A percentile compares a stretch with the other conserved stretches of the same genome.
Evolutionary conservation across 441 rosid genomes (phyloP).

Genomic region (Syzygium malaccense): DNA sequence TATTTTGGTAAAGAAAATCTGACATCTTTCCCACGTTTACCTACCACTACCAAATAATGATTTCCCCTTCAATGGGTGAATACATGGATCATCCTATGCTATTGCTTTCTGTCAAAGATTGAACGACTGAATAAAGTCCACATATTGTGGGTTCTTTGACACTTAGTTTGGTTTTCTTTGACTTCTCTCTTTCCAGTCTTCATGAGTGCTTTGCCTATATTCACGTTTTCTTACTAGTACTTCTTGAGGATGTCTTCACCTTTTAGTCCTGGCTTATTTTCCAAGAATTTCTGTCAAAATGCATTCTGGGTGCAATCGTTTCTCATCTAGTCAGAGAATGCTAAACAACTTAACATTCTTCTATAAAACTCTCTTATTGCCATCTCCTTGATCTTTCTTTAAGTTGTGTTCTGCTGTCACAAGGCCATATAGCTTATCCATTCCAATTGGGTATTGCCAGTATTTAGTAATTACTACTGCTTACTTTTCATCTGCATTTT

Average conservation of each 20-base stretch:
- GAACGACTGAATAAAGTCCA: background rate
- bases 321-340: background rate
- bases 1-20: background rate
- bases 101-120: background rate
- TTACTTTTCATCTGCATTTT: background rate
- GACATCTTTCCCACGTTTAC: background rate
- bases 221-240: background rate
- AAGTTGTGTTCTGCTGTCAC: background rate
- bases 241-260: background rate
- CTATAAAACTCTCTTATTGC: background rate
- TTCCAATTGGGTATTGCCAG: background rate
- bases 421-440: background rate
- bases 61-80: background rate
- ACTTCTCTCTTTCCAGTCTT: background rate
- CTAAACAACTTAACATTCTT: background rate
- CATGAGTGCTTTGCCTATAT: background rate
- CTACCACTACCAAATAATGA: background rate
- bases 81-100: background rate
- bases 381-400: background rate
- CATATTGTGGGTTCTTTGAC: background rate
- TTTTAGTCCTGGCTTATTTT: background rate
- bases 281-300: background rate
- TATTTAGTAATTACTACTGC: background rate
- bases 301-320: background rate
- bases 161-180: background rate